phyloP scores from a whole-genome alignment of 176 grass and related monocot genomes.

The Carex parvula region DNA sequence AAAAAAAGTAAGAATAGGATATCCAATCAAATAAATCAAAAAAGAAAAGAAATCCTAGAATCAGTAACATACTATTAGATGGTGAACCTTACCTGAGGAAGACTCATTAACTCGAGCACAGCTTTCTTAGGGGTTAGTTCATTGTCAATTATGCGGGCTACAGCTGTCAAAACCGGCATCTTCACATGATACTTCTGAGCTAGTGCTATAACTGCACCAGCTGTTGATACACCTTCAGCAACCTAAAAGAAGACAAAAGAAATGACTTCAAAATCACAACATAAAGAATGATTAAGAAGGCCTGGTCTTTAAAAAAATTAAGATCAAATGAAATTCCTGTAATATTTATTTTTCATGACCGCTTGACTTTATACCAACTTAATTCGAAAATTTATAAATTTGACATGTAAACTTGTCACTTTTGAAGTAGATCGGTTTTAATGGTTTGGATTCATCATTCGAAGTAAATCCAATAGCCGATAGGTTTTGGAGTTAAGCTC shows the following conservation, averaged over 20 bases:
- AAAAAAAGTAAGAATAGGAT: not conserved
- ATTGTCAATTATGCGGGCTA: slow-evolving; percentile 89
- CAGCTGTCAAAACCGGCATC: slow-evolving; percentile 90
- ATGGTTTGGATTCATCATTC: too few relatives aligned
- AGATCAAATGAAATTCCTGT: not conserved
- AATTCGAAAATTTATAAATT: too few relatives aligned
- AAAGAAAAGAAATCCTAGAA: not conserved
- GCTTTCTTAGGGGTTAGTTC: slow-evolving; percentile 83
- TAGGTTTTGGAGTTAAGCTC: too few relatives aligned
- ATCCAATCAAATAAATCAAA: not conserved
- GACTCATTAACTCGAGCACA: slow-evolving; percentile 93
- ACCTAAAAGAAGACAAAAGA: slow-evolving; percentile 40
- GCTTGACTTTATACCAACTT: too few relatives aligned
- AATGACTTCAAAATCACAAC: slow-evolving; percentile 1
- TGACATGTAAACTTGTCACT: too few relatives aligned
- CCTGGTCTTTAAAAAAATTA: not conserved
- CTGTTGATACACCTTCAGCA: slow-evolving; percentile 93
- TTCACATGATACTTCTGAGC: slow-evolving; percentile 94
- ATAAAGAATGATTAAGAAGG: not conserved
- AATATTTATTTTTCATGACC: not conserved
- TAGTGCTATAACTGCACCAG: slow-evolving; percentile 86
- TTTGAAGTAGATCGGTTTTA: too few relatives aligned
- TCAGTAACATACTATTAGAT: not conserved
- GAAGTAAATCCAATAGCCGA: too few relatives aligned
- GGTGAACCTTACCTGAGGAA: slow-evolving; percentile 60